phyloP scores from a whole-genome alignment of 768 basidiomycete genomes.

The Phylloporus sp. region DNA sequence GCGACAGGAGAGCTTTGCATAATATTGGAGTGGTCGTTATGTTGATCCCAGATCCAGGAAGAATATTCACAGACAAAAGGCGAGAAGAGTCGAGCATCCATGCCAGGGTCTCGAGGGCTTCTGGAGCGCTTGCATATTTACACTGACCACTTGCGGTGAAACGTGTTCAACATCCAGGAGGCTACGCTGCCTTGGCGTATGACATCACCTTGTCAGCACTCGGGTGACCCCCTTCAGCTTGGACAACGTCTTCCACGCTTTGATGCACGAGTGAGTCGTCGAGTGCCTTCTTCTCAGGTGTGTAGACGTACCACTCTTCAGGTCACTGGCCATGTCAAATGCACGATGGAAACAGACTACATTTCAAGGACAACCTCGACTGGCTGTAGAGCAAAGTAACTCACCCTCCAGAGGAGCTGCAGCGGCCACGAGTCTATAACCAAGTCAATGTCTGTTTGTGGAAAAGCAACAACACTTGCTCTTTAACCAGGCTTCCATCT shows the following conservation, averaged over 20 bases:
- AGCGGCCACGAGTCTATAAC: slow-evolving; percentile 48
- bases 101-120: slow-evolving; percentile 39
- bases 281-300: not conserved
- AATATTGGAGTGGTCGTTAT: slow-evolving; percentile 45
- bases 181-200: not conserved
- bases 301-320: slow-evolving; percentile 42
- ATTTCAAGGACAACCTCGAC: not conserved
- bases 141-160: slow-evolving; percentile 47
- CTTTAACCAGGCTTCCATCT: slow-evolving; percentile 53
- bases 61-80: slow-evolving; percentile 33
- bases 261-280: not conserved
- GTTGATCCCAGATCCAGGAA: slow-evolving; percentile 78
- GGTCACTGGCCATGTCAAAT: slow-evolving; percentile 64
- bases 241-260: slow-evolving; percentile 40
- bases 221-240: slow-evolving; percentile 64
- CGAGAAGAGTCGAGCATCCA: slow-evolving; percentile 33
- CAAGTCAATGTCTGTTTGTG: not conserved
- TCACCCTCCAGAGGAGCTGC: slow-evolving; percentile 61
- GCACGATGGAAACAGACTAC: slow-evolving; percentile 77
- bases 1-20: slow-evolving; percentile 46
- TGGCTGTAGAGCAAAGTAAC: not conserved
- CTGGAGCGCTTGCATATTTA: slow-evolving; percentile 32
- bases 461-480: slow-evolving; percentile 22
- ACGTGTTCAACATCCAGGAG: not conserved
- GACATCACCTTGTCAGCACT: slow-evolving; percentile 65